Base-by-base conservation (phyloP, 2,329 filamentous ascomycete species). In the Ophiostoma ulmi region DNA sequence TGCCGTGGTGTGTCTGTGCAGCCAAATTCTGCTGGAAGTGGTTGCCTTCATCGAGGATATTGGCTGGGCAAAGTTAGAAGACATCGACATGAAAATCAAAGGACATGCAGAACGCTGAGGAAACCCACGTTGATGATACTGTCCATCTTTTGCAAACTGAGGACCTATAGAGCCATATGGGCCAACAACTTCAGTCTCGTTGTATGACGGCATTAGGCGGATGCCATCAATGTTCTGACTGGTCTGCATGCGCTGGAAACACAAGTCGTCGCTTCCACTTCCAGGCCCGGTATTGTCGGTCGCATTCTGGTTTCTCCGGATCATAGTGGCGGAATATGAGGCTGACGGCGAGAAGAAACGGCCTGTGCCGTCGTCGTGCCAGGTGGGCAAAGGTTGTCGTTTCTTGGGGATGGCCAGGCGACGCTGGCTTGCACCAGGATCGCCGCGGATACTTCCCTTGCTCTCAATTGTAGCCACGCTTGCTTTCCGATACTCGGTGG, bases 321-420 rank as follows among this genome's bases (percentile, higher is more conserved):
- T 44, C 31, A 35, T 38, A 3, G 31, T 52, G 3, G 67, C 41
- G 0, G 67, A 67, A 2, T 36, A 31, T 0, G 70, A 64, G 6
- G 65, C 69, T 0, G 67, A 26, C 1, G 52, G 52, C 5, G 70
- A 64, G 35, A 69, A 55, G 58, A 73, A 73, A 11, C 70, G 71
- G 48, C 67, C 70, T 10, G 71, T 67, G 11, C 71, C 69, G 13
- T 55, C 68, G n/a, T 71, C 72, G 2, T 55, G 67, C 10, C 69
- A 69, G 2, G 52, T 41, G 3, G 35, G 26, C 7, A 71, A 14
- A 0, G 52, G 17, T 14, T 17, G 73, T 68, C 80, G 77, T 71
- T 75, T 78, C 74, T 82, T 83, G 65, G 77, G 76, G 3, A 82
- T 72, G 1, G 77, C 76, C 72, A 81, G 70, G n/a, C 77, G 75